Percentiles rank a stretch among this genome's conserved stretches.
Conservation (phyloP, 2,329 filamentous ascomycete species). For the Penicillium sp. region DNA sequence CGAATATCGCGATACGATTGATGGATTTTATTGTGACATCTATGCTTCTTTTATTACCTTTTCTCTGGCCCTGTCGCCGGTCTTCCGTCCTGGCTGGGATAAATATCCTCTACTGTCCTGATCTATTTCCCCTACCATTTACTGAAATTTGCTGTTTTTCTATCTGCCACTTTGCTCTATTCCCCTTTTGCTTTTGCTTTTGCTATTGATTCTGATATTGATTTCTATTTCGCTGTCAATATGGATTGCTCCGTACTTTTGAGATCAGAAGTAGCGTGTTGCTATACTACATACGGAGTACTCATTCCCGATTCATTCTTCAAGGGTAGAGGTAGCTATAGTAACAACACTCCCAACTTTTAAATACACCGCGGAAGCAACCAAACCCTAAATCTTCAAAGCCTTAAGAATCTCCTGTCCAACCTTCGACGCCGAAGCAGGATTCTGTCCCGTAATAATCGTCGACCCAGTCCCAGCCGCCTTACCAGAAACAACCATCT, state of each 20-base stretch:
- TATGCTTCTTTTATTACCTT: neutral
- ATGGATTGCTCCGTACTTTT: conserved; percentile 19
- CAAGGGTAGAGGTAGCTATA: no score
- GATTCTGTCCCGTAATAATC: conserved; percentile 51
- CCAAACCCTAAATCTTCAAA: conserved; percentile 21
- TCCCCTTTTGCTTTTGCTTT: conserved; percentile 36
- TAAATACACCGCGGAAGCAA: no score
- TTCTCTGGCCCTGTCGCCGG: conserved; percentile 1
- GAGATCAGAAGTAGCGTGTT: neutral
- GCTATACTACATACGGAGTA: no score
- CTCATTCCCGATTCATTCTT: no score
- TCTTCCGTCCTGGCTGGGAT: neutral
- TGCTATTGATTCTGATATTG: no score
- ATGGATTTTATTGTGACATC: conserved; percentile 13
- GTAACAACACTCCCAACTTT: no score
- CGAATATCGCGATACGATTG: conserved; percentile 19
- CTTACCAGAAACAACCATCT: conserved; percentile 43
- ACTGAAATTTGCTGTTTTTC: conserved; percentile 13
- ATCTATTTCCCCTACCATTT: conserved; percentile 3
- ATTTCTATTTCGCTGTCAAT: conserved; percentile 19
- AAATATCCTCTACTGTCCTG: conserved; percentile 3
- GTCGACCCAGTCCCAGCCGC: conserved; percentile 27
- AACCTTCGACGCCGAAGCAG: conserved; percentile 43
- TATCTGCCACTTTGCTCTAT: conserved; percentile 28
- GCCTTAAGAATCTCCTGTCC: conserved; percentile 45